Percentiles rank a stretch among this genome's conserved stretches.
phyloP scores from a whole-genome alignment of 2,329 filamentous ascomycete genomes.

The Colletotrichum cereale region DNA sequence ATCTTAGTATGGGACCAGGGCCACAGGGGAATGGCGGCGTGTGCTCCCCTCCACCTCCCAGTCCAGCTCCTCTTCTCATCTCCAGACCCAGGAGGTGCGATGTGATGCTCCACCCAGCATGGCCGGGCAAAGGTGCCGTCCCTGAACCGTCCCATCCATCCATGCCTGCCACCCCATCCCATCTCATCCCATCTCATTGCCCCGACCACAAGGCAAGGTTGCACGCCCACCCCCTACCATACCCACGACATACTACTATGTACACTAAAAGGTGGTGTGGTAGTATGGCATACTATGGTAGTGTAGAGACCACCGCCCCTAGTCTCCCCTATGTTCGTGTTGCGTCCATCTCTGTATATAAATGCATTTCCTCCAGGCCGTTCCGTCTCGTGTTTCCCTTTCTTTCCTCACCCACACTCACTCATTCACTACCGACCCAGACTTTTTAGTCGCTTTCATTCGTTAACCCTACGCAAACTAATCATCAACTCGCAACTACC shows the following conservation, averaged over 20 bases:
- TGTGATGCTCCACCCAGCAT: conserved; percentile 33
- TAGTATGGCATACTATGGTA: not conserved
- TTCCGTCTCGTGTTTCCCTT: conserved; percentile 49
- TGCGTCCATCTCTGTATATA: conserved; percentile 59
- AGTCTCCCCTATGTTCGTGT: conserved; percentile 35
- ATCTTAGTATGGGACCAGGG: conserved; percentile 32
- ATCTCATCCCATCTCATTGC: conserved; percentile 35
- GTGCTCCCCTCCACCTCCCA: conserved; percentile 32
- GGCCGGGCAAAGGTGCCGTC: conserved; percentile 31
- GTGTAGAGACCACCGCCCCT: conserved; percentile 19
- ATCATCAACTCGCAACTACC: conserved; percentile 49
- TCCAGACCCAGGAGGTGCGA: conserved; percentile 37
- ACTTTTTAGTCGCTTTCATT: conserved; percentile 71
- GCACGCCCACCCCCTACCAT: conserved; percentile 22
- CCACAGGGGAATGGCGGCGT: conserved; percentile 30
- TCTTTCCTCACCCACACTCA: conserved; percentile 63
- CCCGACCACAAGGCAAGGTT: conserved; percentile 23
- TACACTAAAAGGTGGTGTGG: no score
- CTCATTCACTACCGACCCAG: conserved; percentile 59
- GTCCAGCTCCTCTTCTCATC: conserved; percentile 40
- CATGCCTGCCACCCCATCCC: no score
- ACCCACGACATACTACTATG: no score
- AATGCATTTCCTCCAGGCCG: conserved; percentile 55
- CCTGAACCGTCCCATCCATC: conserved; percentile 42
- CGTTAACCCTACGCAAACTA: conserved; percentile 57